These are phyloP conservation scores for Solanum peruvianum DNA, from an alignment of 257 asterid genomes.

Conservation along the genomic window DNA sequence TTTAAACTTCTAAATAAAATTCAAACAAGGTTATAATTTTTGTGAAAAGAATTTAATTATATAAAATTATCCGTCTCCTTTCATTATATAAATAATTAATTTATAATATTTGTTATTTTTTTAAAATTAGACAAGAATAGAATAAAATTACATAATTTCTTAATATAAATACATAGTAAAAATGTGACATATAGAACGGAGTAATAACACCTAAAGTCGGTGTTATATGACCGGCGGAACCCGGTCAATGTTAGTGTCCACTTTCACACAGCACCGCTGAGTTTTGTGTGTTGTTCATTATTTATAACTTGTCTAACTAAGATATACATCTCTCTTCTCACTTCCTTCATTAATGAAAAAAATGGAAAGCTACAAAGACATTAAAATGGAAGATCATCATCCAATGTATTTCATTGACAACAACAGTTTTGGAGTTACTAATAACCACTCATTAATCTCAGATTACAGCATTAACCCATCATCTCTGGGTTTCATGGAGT, in stretches of 20 bases:
- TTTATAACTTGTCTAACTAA: background rate
- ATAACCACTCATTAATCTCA: slow-evolving; percentile 2
- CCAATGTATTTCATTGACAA: slow-evolving; percentile 23
- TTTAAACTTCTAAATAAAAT: too few relatives aligned
- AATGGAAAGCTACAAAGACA: background rate
- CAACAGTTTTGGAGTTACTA: background rate
- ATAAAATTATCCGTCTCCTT: too few relatives aligned
- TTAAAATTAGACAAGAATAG: accelerated
- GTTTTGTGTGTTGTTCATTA: background rate
- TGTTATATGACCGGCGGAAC: background rate
- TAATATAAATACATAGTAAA: too few relatives aligned
- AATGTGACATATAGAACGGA: too few relatives aligned
- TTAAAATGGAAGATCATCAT: slow-evolving; percentile 22
- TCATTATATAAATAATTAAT: too few relatives aligned
- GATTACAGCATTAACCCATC: slow-evolving; percentile 8
- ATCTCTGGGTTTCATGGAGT: slow-evolving; percentile 48
- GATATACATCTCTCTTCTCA: background rate
- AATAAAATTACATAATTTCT: accelerated
- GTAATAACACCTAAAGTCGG: background rate
- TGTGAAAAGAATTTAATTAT: too few relatives aligned
- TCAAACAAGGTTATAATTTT: too few relatives aligned
- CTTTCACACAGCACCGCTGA: background rate
- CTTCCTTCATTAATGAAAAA: background rate
- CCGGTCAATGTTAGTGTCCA: background rate
- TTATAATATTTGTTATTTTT: too few relatives aligned